Evolutionary conservation across 495 filamentous ascomycete species (phyloP).

Genomic region (Rhypophila decipiens): DNA sequence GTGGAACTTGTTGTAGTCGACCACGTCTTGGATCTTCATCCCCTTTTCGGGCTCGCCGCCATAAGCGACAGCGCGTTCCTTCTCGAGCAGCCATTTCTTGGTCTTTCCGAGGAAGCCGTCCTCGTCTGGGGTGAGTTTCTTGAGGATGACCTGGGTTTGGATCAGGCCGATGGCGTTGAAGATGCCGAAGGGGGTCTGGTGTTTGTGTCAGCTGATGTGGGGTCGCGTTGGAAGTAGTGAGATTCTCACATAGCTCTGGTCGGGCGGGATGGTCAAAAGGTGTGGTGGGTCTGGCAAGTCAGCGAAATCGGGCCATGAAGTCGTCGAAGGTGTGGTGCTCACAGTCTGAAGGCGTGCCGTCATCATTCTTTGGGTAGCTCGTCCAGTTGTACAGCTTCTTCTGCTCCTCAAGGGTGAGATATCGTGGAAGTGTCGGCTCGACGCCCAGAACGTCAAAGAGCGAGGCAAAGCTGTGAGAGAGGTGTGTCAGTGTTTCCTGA

Average conservation of each 20-base stretch:
- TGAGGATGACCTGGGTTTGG: constrained; percentile 26
- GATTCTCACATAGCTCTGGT: constrained; percentile 19
- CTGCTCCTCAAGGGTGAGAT: constrained; percentile 23
- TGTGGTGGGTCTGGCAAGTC: too few relatives aligned
- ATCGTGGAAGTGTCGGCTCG: constrained; percentile 28
- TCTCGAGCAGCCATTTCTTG: constrained; percentile 22
- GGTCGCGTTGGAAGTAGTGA: too few relatives aligned
- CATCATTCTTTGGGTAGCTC: constrained; percentile 19
- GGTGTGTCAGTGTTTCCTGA: neutral
- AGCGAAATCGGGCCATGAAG: too few relatives aligned
- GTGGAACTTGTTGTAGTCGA: constrained; percentile 30
- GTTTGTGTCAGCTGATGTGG: too few relatives aligned
- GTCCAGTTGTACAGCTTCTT: constrained; percentile 25
- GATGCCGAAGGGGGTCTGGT: constrained; percentile 18
- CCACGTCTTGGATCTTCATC: constrained; percentile 32
- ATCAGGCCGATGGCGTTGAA: constrained; percentile 28
- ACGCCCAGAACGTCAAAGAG: constrained; percentile 31
- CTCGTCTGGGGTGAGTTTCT: constrained; percentile 27
- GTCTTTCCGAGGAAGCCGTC: constrained; percentile 25
- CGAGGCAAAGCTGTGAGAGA: constrained; percentile 23
- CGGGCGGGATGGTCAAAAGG: constrained; percentile 22
- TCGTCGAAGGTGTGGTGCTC: too few relatives aligned
- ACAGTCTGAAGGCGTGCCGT: constrained; percentile 22
- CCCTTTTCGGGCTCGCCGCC: constrained; percentile 27
- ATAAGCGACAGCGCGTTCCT: constrained; percentile 16